Evolutionary conservation across 2,329 filamentous ascomycete species (phyloP).

Genomic region (Apiospora arundinis): DNA sequence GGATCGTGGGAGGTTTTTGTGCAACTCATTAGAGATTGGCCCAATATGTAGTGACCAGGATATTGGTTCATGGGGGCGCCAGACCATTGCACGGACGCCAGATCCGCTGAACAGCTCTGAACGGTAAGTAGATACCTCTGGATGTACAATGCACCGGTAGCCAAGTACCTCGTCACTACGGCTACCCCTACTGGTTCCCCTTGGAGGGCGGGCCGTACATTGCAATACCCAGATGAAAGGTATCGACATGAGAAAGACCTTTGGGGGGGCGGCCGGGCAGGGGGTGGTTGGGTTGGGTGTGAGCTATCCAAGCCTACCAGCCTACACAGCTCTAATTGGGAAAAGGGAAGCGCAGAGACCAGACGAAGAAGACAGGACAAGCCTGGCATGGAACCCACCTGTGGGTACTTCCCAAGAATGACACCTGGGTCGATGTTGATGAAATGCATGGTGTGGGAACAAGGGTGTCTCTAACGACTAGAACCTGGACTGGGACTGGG

Average conservation of each 20-base stretch:
- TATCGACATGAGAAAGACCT: not conserved
- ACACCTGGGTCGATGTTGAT: constrained; percentile 16
- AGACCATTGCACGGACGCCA: constrained; percentile 40
- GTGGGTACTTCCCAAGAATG: constrained; percentile 19
- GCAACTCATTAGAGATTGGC: constrained; percentile 45
- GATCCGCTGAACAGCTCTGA: constrained; percentile 33
- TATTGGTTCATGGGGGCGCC: constrained; percentile 33
- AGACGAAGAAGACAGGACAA: constrained; percentile 16
- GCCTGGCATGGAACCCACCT: constrained; percentile 14
- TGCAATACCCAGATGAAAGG: constrained; percentile 16
- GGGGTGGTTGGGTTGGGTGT: constrained; percentile 18
- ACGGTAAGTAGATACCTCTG: constrained; percentile 19
- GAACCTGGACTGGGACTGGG: constrained; percentile 15
- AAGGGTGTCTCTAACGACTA: constrained; percentile 18
- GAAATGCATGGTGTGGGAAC: constrained; percentile 20
- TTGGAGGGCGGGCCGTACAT: constrained; percentile 12
- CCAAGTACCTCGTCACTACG: constrained; percentile 2
- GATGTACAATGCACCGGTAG: constrained; percentile 18
- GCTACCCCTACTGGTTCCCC: constrained; percentile 4
- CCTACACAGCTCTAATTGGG: constrained; percentile 11
- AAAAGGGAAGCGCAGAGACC: constrained; percentile 17
- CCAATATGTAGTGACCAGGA: constrained; percentile 41
- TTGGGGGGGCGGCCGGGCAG: constrained; percentile 3
- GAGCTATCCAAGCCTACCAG: constrained; percentile 15
- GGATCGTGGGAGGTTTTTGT: constrained; percentile 44